A percentile compares a stretch with the other conserved stretches of the same genome.
Evolutionary conservation across 495 filamentous ascomycete genomes (phyloP).

Genomic region (Bacidia rubella): DNA sequence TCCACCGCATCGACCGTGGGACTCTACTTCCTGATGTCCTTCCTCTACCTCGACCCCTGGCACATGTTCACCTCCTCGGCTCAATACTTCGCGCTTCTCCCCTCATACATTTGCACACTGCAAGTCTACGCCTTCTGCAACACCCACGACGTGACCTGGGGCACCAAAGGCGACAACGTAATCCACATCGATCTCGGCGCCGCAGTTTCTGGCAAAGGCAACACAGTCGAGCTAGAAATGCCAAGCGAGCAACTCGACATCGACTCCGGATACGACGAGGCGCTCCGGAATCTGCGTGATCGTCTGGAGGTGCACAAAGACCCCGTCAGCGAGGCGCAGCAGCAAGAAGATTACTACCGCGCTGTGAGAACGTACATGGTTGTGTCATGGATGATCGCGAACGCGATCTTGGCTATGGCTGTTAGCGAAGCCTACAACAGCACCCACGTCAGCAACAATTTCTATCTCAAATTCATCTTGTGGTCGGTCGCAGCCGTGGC

Average conservation of each 20-base stretch:
- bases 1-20: conserved; percentile 81
- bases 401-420: conserved; percentile 85
- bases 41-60: conserved; percentile 96
- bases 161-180: conserved; percentile 96
- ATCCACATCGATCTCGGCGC: conserved; percentile 82
- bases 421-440: conserved; percentile 74
- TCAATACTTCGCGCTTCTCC: conserved; percentile 91
- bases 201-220: conserved; percentile 54
- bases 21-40: conserved; percentile 89
- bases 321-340: conserved; percentile 55
- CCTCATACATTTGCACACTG: conserved; percentile 88
- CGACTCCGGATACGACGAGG: conserved; percentile 93
- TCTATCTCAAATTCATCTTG: conserved; percentile 84
- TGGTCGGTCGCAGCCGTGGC: conserved; percentile 85
- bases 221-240: conserved; percentile 88
- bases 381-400: conserved; percentile 85
- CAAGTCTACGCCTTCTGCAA: conserved; percentile 99
- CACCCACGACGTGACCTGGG: conserved; percentile 98
- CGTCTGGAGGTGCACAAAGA: conserved; percentile 63
- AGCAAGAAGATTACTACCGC: conserved; percentile 97
- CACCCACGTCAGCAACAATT: conserved; percentile 58
- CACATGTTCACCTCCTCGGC: conserved; percentile 91
- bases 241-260: conserved; percentile 96
- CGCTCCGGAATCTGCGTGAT: conserved; percentile 89
- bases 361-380: conserved; percentile 98